Percentiles rank a stretch among this genome's conserved stretches.
Evolutionary conservation across 495 filamentous ascomycete genomes (phyloP).

Genomic region (Penicillium paradoxum): DNA sequence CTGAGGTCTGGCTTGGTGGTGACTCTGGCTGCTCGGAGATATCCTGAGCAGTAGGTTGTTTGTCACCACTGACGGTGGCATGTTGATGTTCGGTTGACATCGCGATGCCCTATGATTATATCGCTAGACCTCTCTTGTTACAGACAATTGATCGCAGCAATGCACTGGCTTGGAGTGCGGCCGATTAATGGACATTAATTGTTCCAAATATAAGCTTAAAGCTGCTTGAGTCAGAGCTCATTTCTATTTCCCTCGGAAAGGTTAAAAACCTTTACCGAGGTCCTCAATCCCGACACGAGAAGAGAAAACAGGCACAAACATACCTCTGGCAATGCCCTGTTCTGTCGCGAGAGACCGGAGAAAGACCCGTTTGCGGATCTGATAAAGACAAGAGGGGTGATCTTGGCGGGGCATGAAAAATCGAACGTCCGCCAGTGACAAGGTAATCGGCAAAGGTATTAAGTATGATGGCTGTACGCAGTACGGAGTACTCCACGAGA

Average conservation of each 20-base stretch:
- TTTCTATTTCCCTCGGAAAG: not conserved
- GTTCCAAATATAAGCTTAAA: not conserved
- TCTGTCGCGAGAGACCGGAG: conserved; percentile 4
- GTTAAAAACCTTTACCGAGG: not conserved
- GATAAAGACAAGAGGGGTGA: conserved; percentile 10
- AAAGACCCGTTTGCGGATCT: conserved; percentile 23
- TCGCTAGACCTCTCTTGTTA: not conserved
- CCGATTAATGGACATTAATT: not conserved
- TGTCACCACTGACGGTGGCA: conserved; percentile 9
- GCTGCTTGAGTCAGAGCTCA: not conserved
- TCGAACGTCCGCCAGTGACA: too few relatives aligned
- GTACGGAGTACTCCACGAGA: too few relatives aligned
- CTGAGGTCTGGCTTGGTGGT: not conserved
- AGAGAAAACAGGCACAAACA: not conserved
- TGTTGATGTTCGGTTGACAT: conserved; percentile 14
- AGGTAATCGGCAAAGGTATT: not conserved
- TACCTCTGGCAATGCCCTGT: not conserved
- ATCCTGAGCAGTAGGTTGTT: conserved; percentile 18
- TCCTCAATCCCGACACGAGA: not conserved
- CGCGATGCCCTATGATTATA: conserved; percentile 1
- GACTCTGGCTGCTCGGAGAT: conserved; percentile 25
- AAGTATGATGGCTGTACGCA: too few relatives aligned
- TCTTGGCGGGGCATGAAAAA: conserved; percentile 8
- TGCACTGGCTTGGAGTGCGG: not conserved
- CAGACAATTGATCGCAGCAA: not conserved